Base-by-base conservation (phyloP, 192 early-diverging fungal species). In the Backusella sp. region DNA sequence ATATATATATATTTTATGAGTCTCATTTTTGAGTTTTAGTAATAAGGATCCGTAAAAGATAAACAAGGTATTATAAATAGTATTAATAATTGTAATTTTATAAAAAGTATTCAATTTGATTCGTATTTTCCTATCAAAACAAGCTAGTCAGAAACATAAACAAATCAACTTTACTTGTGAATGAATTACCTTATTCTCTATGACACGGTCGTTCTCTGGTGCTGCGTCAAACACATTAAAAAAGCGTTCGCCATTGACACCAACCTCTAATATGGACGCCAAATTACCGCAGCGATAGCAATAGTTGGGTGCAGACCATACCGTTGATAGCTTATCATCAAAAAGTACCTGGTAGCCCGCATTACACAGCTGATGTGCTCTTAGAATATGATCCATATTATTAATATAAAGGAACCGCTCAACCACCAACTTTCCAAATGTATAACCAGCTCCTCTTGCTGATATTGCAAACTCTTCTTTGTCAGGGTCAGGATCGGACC, bases 201-300 rank as follows among this genome's bases (percentile, higher is more conserved):
- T 26, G 6, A 70, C 28, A 28, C 91, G 83, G 35, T 93, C 91
- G 72, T 93, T 88, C 73, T 94, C 92, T 7, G 94, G 95, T 71
- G 91, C 93, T 5, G 94, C 92, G 68, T 92, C 93, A 90, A 96
- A 96, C 0, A 96, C 94, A 76, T 96, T 96, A 76, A 95, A 96
- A 76, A 89, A 93, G 19, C 93, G 83, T 77, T 94, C 91, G 14
- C 94, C 88, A 19, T 86, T 84, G 0, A 86, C 86, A 32, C 90
- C 90, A 26, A 96, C 91, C 79, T 96, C 93, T 1, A 96, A 78
- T 32, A 96, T 92, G 3, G 91, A 92, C 0, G 94, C 95, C 77
- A 94, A 71, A 74, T 96, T 96, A 14, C 95, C 94, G 59, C 94
- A 94, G 53, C 95, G 86, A 70, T 95, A 94, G 80, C 95, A 96